These are phyloP conservation scores for Rubia balearica DNA, from an alignment of 305 asterid species.

Conservation along the genomic window DNA sequence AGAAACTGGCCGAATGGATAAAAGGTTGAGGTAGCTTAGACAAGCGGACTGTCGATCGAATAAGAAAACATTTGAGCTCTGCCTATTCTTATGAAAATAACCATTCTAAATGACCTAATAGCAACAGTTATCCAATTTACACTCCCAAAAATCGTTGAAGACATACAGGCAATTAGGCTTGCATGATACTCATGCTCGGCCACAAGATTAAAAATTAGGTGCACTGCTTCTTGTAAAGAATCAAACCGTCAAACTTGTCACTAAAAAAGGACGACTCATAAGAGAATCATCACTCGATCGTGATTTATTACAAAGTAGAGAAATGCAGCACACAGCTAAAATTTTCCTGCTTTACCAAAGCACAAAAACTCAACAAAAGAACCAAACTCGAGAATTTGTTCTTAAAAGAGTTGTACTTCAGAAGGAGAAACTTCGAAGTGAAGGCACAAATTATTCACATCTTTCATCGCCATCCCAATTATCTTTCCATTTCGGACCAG, in stretches of 20 bases:
- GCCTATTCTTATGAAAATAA: too few species aligned
- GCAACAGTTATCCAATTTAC: too few species aligned
- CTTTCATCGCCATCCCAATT: conserved; percentile 45
- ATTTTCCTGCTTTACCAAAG: not conserved
- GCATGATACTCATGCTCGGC: too few species aligned
- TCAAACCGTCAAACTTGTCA: not conserved
- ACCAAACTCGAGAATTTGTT: not conserved
- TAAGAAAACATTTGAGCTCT: too few species aligned
- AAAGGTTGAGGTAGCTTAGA: too few species aligned
- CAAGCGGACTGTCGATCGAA: too few species aligned
- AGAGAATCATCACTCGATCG: not conserved
- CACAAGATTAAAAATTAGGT: too few species aligned
- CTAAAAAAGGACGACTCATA: not conserved
- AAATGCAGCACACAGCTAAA: not conserved
- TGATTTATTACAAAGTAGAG: not conserved
- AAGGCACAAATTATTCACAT: not conserved
- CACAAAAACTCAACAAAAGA: not conserved
- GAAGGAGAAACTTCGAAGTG: not conserved
- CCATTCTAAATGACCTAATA: too few species aligned
- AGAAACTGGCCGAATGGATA: too few species aligned
- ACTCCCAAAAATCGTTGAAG: too few species aligned
- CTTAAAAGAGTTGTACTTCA: not conserved
- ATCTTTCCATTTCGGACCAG: conserved; percentile 39
- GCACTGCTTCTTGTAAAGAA: too few species aligned
- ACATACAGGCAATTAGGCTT: too few species aligned